A percentile compares a stretch with the other conserved stretches of the same genome.
phyloP scores from a whole-genome alignment of 73 alveolate genomes.

The Halteria grandinella region DNA sequence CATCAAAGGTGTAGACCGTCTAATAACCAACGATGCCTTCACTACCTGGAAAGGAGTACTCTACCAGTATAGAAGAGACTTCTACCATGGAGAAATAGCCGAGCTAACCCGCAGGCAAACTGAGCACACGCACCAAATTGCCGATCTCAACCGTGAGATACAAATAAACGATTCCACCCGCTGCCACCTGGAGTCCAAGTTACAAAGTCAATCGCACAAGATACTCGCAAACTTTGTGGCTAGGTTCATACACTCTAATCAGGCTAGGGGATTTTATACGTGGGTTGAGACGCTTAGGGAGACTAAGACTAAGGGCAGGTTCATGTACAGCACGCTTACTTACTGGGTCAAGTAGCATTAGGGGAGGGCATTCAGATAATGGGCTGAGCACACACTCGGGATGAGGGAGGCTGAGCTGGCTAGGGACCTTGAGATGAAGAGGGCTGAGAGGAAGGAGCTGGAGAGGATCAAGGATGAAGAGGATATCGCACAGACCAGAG shows the following conservation, averaged over 20 bases:
- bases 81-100: slow-evolving; percentile 16
- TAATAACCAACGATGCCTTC: slow-evolving; percentile 23
- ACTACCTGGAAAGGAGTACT: slow-evolving; percentile 29
- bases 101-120: slow-evolving; percentile 34
- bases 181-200: slow-evolving; percentile 42
- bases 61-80: slow-evolving; percentile 7
- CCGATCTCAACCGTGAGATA: slow-evolving; percentile 15
- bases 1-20: too few relatives aligned
- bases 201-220: slow-evolving; percentile 40
- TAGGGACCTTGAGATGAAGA: slow-evolving; percentile 18
- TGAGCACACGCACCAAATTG: slow-evolving; percentile 48
- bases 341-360: slow-evolving; percentile 39
- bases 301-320: slow-evolving; percentile 1
- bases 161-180: slow-evolving; percentile 37
- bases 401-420: slow-evolving; percentile 39
- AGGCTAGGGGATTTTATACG: slow-evolving; percentile 60
- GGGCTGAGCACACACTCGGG: slow-evolving; percentile 33
- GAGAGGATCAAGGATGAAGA: slow-evolving; percentile 26
- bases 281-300: slow-evolving; percentile 45
- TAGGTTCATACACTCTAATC: slow-evolving; percentile 13
- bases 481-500: slow-evolving; percentile 3
- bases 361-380: slow-evolving; percentile 50
- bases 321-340: slow-evolving; percentile 1
- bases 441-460: slow-evolving; percentile 10
- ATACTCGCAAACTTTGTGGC: slow-evolving; percentile 52